Percentiles rank a stretch among this genome's conserved stretches.
phyloP scores from a whole-genome alignment of 495 filamentous ascomycete species.

The Lasiosphaeria hispida region DNA sequence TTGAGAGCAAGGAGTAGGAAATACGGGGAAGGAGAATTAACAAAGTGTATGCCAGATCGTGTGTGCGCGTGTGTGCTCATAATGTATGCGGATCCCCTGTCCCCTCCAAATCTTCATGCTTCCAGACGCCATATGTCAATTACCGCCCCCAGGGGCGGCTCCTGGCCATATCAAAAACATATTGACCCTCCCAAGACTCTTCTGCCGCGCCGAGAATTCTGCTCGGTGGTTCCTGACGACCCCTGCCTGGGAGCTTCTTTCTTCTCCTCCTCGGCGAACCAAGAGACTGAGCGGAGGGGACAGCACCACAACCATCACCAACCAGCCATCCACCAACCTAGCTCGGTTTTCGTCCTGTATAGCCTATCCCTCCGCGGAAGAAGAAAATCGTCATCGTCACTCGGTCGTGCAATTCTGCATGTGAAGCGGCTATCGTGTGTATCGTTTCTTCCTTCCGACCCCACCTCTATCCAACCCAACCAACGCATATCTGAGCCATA shows the following conservation, averaged over 20 bases:
- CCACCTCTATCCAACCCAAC: conserved; percentile 12
- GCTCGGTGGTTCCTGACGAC: neutral
- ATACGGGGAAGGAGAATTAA: conserved; percentile 7
- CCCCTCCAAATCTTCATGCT: conserved; percentile 3
- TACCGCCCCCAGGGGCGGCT: conserved; percentile 6
- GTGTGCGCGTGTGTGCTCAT: conserved; percentile 9
- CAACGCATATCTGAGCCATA: neutral
- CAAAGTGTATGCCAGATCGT: conserved; percentile 10
- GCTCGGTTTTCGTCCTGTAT: conserved; percentile 1
- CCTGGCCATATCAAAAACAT: conserved; percentile 19
- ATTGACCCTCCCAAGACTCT: conserved; percentile 9
- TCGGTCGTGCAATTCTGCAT: conserved; percentile 7
- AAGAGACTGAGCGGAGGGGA: neutral
- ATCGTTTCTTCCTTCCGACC: conserved; percentile 11
- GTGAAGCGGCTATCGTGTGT: conserved; percentile 14
- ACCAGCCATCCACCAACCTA: neutral
- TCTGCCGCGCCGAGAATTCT: conserved; percentile 4
- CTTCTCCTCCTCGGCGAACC: neutral
- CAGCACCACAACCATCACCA: conserved; percentile 1
- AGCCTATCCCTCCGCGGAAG: neutral
- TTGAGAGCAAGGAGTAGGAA: conserved; percentile 4
- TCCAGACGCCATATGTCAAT: conserved; percentile 10
- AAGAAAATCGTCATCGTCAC: conserved; percentile 14
- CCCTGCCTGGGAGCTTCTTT: neutral
- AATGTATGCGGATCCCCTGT: neutral